Evolutionary conservation across 331 rosid species (phyloP).

Genomic region (Acacia pycnantha): DNA sequence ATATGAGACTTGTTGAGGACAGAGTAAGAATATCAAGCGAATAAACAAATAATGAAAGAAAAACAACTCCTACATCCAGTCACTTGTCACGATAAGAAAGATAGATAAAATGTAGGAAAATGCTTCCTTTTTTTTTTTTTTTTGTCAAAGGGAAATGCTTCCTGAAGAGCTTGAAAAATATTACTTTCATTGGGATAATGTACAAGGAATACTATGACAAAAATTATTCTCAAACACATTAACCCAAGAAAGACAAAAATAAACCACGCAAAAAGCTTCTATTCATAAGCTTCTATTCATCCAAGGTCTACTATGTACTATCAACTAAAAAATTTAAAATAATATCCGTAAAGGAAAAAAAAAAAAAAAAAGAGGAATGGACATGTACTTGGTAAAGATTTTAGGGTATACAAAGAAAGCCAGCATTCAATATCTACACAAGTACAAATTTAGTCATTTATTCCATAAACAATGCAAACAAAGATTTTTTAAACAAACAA

Average conservation of each 20-base stretch:
- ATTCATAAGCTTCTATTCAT: neutral
- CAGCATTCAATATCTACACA: neutral
- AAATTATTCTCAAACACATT: neutral
- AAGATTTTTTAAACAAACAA: neutral
- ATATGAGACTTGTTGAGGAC: neutral
- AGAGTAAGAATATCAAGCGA: neutral
- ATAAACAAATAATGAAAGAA: neutral
- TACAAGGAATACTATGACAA: neutral
- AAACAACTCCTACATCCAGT: neutral
- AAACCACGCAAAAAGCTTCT: neutral
- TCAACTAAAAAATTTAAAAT: neutral
- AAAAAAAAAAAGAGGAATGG: neutral
- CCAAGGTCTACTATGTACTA: neutral
- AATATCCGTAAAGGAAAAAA: neutral
- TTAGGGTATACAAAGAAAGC: neutral
- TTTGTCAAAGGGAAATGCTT: slow-evolving; percentile 8
- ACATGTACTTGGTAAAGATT: neutral
- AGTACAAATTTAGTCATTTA: neutral
- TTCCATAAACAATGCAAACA: neutral
- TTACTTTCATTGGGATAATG: slow-evolving; percentile 6
- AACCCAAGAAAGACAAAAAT: neutral
- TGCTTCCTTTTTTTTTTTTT: no score
- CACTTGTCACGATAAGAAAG: neutral
- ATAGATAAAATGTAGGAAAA: neutral
- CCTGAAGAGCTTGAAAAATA: neutral